Evolutionary conservation across 2,329 filamentous ascomycete genomes (phyloP).

Genomic region (Fusarium udum): DNA sequence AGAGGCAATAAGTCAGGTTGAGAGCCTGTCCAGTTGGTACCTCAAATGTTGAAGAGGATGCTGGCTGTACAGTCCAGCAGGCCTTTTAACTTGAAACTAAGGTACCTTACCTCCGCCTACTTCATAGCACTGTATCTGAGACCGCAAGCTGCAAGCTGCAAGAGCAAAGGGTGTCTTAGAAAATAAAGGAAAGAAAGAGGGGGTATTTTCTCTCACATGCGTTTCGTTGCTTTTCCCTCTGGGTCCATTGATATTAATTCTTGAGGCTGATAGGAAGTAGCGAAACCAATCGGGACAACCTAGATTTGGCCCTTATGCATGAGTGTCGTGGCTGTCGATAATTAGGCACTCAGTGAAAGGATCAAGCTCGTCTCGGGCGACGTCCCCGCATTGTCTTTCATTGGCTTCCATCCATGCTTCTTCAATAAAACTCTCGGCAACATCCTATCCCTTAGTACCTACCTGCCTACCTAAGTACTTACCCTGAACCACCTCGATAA

Average conservation of each 20-base stretch:
- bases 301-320: conserved; percentile 47
- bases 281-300: conserved; percentile 22
- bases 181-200: conserved; percentile 8
- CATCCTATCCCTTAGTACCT: neutral
- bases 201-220: neutral
- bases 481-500: conserved; percentile 18
- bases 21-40: neutral
- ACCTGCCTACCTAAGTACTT: neutral
- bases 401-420: conserved; percentile 21
- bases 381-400: conserved; percentile 33
- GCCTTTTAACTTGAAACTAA: neutral
- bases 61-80: neutral
- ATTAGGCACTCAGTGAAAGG: conserved; percentile 47
- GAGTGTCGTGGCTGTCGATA: conserved; percentile 60
- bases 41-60: neutral
- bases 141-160: neutral
- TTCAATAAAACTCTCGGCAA: neutral
- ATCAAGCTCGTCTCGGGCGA: conserved; percentile 33
- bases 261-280: conserved; percentile 19
- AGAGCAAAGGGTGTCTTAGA: neutral
- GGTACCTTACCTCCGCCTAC: neutral
- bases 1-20: neutral
- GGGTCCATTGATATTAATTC: neutral
- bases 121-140: neutral
- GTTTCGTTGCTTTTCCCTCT: neutral